Evolutionary conservation across 495 filamentous ascomycete species (phyloP).

Genomic region (Corynascus novoguineensis): DNA sequence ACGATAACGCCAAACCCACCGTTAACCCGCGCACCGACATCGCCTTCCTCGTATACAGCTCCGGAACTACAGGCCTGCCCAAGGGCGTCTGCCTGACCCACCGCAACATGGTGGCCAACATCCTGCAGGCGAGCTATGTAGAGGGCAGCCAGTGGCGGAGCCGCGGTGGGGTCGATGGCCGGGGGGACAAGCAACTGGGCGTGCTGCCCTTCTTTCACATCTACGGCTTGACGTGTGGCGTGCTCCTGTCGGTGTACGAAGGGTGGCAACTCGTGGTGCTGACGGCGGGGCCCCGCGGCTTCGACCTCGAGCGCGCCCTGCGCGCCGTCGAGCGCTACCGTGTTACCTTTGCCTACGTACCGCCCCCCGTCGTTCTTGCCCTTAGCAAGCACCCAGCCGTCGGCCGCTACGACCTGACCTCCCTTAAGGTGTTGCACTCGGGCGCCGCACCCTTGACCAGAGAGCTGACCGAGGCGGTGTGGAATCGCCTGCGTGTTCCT

Average conservation of each 20-base stretch:
- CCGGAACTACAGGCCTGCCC: conserved; percentile 85
- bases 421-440: conserved; percentile 77
- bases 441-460: conserved; percentile 83
- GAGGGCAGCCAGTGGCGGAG: conserved; percentile 58
- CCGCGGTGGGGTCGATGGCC: conserved; percentile 54
- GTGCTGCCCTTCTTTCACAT: conserved; percentile 93
- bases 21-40: conserved; percentile 52
- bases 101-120: conserved; percentile 71
- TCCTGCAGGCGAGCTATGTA: conserved; percentile 43
- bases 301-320: conserved; percentile 78
- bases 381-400: conserved; percentile 75
- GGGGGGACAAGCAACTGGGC: conserved; percentile 67
- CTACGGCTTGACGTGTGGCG: conserved; percentile 50
- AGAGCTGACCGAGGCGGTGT: conserved; percentile 75
- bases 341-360: conserved; percentile 75
- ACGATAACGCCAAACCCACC: conserved; percentile 33
- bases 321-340: conserved; percentile 63
- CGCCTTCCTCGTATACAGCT: conserved; percentile 72
- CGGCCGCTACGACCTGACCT: conserved; percentile 71
- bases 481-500: conserved; percentile 65
- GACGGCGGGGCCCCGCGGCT: too few relatives aligned
- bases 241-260: conserved; percentile 46
- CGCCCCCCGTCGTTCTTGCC: conserved; percentile 77
- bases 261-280: conserved; percentile 72
- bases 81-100: conserved; percentile 93